Evolutionary conservation across 768 basidiomycete species (phyloP).

Genomic region (Scleroderma citrinum): DNA sequence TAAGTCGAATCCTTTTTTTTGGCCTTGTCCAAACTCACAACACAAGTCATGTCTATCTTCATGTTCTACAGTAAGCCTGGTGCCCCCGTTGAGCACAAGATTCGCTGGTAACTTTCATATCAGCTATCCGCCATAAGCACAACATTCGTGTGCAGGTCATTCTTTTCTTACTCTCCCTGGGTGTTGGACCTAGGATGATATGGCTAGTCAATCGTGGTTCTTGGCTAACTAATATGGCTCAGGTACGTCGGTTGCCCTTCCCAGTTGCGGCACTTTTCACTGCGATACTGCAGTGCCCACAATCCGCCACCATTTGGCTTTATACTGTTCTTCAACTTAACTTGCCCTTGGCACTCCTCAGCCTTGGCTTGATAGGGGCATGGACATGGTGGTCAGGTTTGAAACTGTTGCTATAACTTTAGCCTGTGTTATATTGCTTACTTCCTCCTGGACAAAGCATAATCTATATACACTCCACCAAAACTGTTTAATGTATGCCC

Average conservation of each 20-base stretch:
- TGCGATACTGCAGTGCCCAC: slow-evolving; percentile 53
- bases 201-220: slow-evolving; percentile 65
- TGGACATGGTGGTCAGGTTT: slow-evolving; percentile 63
- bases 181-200: slow-evolving; percentile 60
- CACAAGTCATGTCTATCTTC: slow-evolving; percentile 65
- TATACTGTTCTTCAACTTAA: slow-evolving; percentile 69
- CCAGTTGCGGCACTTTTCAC: slow-evolving; percentile 1
- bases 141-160: slow-evolving; percentile 46
- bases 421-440: neutral
- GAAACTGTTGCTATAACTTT: slow-evolving; percentile 35
- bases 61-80: slow-evolving; percentile 63
- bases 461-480: neutral
- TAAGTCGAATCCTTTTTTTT: slow-evolving; percentile 32
- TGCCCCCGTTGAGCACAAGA: neutral
- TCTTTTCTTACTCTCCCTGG: slow-evolving; percentile 53
- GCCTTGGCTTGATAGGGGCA: slow-evolving; percentile 44
- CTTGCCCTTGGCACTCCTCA: slow-evolving; percentile 53
- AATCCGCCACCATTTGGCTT: slow-evolving; percentile 74
- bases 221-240: slow-evolving; percentile 68
- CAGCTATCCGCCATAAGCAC: slow-evolving; percentile 60
- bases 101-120: slow-evolving; percentile 3
- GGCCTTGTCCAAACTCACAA: slow-evolving; percentile 3
- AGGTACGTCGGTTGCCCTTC: slow-evolving; percentile 38
- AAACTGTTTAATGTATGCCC: neutral
- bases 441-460: neutral